A percentile compares a stretch with the other conserved stretches of the same genome.
Evolutionary conservation across 139 green algal species (phyloP).

Genomic region (Trebouxia sp.): DNA sequence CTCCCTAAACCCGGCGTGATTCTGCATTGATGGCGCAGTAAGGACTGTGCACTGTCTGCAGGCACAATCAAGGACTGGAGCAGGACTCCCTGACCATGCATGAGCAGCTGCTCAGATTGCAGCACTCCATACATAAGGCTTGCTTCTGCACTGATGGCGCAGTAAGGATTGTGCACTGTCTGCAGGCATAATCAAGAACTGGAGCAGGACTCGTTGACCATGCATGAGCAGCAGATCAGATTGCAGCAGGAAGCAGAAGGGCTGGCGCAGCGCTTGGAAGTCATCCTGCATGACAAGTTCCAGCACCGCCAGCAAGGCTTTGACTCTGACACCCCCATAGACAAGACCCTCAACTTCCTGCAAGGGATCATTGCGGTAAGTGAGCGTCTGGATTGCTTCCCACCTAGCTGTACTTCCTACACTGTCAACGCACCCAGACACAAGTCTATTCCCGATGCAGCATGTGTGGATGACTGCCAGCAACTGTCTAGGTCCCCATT

Average conservation of each 20-base stretch:
- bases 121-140: too few relatives aligned
- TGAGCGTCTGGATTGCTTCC: too few relatives aligned
- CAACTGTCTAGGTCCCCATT: too few relatives aligned
- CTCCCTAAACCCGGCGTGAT: too few relatives aligned
- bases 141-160: too few relatives aligned
- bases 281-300: neutral
- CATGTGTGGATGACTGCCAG: too few relatives aligned
- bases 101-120: neutral
- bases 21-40: too few relatives aligned
- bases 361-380: conserved; percentile 60
- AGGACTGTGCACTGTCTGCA: neutral
- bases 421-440: too few relatives aligned
- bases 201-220: neutral
- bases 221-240: conserved; percentile 43
- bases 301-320: neutral
- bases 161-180: neutral
- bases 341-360: conserved; percentile 68
- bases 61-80: conserved; percentile 49
- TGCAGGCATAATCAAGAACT: conserved; percentile 5
- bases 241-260: conserved; percentile 38
- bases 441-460: too few relatives aligned
- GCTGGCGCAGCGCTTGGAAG: neutral
- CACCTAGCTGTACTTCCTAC: too few relatives aligned
- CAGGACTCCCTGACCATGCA: too few relatives aligned
- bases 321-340: conserved; percentile 33